Conservation (phyloP, 192 early-diverging fungal species). For the Oehlia diaphana region DNA sequence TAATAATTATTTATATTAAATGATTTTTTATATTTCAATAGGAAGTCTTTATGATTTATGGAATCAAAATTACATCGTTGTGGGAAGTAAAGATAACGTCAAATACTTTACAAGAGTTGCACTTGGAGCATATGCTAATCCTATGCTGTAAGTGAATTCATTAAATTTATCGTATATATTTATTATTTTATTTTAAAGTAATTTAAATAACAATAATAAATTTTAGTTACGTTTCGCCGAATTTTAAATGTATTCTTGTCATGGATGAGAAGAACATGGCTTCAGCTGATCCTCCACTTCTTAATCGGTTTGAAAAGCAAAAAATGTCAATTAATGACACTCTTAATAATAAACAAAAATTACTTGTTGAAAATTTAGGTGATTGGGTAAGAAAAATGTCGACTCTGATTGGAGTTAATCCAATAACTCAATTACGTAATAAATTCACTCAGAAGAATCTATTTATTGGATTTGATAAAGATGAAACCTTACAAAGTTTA, state of each 20-base stretch:
- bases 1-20: background rate
- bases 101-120: slow-evolving; percentile 26
- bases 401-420: background rate
- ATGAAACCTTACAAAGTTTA: no score
- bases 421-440: background rate
- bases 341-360: background rate
- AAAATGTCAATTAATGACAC: slow-evolving; percentile 16
- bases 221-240: background rate
- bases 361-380: background rate
- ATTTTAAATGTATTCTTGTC: slow-evolving; percentile 28
- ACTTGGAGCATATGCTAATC: background rate
- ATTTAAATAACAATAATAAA: background rate
- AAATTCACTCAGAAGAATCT: slow-evolving; percentile 10
- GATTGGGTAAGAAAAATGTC: slow-evolving; percentile 25
- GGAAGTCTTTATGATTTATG: slow-evolving; percentile 29
- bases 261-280: slow-evolving; percentile 13
- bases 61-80: slow-evolving; percentile 31
- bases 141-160: slow-evolving; percentile 17
- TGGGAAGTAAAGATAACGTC: slow-evolving; percentile 1
- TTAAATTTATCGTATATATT: no score
- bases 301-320: slow-evolving; percentile 28
- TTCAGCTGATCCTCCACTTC: slow-evolving; percentile 13
- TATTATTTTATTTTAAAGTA: no score
- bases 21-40: slow-evolving; percentile 5
- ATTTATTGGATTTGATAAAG: slow-evolving; percentile 23